Evolutionary conservation across 306 rosid species (phyloP), one percentile per base, ranked within the genome.

Genomic region (Comarum palustre): DNA sequence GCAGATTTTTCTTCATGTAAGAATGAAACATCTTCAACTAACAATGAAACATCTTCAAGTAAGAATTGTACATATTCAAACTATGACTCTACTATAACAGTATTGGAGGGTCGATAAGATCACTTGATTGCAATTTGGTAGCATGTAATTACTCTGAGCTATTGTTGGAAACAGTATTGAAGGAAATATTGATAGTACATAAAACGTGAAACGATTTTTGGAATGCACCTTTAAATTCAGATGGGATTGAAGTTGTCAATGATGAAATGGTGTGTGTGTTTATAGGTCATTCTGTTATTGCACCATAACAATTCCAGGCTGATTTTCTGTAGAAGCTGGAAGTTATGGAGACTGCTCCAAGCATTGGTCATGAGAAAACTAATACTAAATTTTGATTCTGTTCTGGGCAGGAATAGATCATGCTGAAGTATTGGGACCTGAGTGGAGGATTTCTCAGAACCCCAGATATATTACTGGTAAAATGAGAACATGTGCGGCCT

Each of bases 71-170:
- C 66, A 12, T 79, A 70, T 78, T 79, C 89, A 47, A 78, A 80
- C 48, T 81, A 75, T 43, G 87, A 83, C 66, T 70, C 85, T 11
- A 77, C 84, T 59, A 51, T 84, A 10, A 77, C 85, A 24, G 46
- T 81, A 3, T 22, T 82, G 39, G 84, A 89, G 39, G 87, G 85
- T 27, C 78, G 94, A 68, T 86, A 75, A 81, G 71, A 29, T 32
- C 48, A 51, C 69, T 77, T 17, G 34, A 69, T 11, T 29, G 57
- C 58, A 67, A 25, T 45, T 13, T 45, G 27, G 58, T 51, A 47
- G 41, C 41, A n/a, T 68, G 45, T 46, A 68, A 48, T 68, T 46
- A 47, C n/a, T 47, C 31, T 38, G 5, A 68, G 19, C 9, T 47
- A 47, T 47, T 47, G 6, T 68, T 5, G 19, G 19, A 47, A 29